phyloP scores from a whole-genome alignment of 169 alveolate genomes.

The Perkinsus marinus region DNA sequence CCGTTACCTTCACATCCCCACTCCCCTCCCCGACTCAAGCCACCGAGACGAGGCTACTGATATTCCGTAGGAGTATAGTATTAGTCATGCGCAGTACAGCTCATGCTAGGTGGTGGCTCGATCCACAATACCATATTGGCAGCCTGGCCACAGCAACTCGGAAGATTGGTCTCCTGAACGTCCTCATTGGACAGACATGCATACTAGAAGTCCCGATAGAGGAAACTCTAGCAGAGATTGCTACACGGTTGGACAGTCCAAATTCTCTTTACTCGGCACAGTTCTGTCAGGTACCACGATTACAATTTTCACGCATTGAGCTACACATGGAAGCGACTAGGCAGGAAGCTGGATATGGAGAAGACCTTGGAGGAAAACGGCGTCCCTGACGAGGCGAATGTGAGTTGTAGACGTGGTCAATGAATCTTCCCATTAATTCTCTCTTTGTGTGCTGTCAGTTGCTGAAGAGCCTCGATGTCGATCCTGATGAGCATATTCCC shows the following conservation, averaged over 20 bases:
- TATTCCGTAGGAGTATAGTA: neutral
- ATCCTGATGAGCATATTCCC: conserved; percentile 68
- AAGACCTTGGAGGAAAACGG: conserved; percentile 60
- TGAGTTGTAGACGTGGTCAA: conserved; percentile 11
- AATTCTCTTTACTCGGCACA: neutral
- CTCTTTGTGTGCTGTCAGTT: no score
- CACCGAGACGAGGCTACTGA: neutral
- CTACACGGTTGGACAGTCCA: neutral
- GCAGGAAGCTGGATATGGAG: conserved; percentile 66
- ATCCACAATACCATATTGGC: conserved; percentile 53
- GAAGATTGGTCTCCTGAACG: conserved; percentile 53
- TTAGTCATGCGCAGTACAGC: neutral
- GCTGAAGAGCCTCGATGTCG: conserved; percentile 42
- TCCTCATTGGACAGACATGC: conserved; percentile 59
- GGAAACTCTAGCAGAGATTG: neutral
- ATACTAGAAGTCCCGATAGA: conserved; percentile 37
- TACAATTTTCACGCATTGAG: conserved; percentile 69
- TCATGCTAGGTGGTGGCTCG: conserved; percentile 67
- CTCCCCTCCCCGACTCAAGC: conserved; percentile 47
- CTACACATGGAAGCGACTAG: conserved; percentile 69
- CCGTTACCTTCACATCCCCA: conserved; percentile 56
- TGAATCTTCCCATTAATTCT: neutral
- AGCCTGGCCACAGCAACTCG: conserved; percentile 45
- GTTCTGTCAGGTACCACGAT: conserved; percentile 32
- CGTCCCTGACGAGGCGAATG: conserved; percentile 56